Percentiles rank a stretch among this genome's conserved stretches.
These are phyloP conservation scores for Echites panduratus DNA, from an alignment of 257 asterid species.

Conservation along the genomic window DNA sequence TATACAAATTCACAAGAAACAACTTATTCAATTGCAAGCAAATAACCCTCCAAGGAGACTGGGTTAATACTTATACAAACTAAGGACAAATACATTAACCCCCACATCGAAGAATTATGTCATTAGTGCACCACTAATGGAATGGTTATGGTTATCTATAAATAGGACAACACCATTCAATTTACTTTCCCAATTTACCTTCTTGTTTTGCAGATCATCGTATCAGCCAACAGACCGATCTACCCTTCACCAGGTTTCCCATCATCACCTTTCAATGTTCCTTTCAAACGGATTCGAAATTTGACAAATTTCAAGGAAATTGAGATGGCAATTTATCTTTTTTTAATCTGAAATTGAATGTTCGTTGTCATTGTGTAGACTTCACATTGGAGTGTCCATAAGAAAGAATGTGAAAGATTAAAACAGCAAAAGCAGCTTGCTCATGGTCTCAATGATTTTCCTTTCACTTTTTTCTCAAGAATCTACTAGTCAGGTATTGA, in stretches of 20 bases:
- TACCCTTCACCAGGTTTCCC: conserved; percentile 68
- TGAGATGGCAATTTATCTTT: not conserved
- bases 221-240: no score
- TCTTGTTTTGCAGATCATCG: no score
- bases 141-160: no score
- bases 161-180: no score
- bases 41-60: no score
- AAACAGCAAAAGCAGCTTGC: conserved; percentile 49
- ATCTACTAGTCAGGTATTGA: conserved; percentile 38
- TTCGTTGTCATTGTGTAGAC: conserved; percentile 27
- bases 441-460: conserved; percentile 47
- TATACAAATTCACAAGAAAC: no score
- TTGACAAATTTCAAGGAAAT: not conserved
- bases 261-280: not conserved
- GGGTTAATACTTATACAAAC: no score
- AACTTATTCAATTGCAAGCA: no score
- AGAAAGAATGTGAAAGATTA: conserved; percentile 79
- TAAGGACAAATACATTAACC: no score
- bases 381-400: conserved; percentile 65
- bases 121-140: no score
- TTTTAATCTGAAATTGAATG: conserved; percentile 1
- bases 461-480: conserved; percentile 60
- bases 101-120: no score
- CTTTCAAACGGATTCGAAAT: not conserved
- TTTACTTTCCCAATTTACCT: no score